Evolutionary conservation across 441 rosid species (phyloP).

Genomic region (Biscutella laevigata): DNA sequence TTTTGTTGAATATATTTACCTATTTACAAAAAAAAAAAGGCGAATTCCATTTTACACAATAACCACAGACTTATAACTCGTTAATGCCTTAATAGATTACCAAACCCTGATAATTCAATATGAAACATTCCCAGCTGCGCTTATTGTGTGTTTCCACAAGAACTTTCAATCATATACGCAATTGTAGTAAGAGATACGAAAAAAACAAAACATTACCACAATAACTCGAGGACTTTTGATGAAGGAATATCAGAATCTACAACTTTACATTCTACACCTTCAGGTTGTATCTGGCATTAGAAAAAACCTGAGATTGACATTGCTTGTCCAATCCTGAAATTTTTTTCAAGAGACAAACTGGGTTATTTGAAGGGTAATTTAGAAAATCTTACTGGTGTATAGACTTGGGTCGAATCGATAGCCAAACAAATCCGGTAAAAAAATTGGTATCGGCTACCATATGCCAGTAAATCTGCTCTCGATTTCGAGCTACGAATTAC

Average conservation of each 20-base stretch:
- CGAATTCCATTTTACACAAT: constrained; percentile 48
- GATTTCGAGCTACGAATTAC: constrained; percentile 59
- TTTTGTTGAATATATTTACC: no score
- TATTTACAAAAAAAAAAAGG: no score
- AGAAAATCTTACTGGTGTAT: constrained; percentile 35
- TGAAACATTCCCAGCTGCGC: not conserved
- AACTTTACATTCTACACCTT: constrained; percentile 51
- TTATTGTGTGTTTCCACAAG: not conserved
- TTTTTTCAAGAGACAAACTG: not conserved
- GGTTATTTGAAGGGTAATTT: not conserved
- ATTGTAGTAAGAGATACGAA: not conserved
- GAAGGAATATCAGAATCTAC: constrained; percentile 37
- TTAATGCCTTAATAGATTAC: constrained; percentile 57
- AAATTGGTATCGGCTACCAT: constrained; percentile 77
- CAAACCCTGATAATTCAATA: constrained; percentile 44
- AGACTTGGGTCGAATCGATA: constrained; percentile 69
- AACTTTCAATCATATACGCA: not conserved
- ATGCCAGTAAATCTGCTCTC: constrained; percentile 74
- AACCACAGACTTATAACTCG: constrained; percentile 69
- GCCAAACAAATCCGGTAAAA: constrained; percentile 75
- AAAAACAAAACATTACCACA: constrained; percentile 34
- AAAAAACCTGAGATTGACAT: not conserved
- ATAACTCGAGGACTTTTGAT: constrained; percentile 39
- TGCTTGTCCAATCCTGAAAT: not conserved
- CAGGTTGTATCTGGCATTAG: constrained; percentile 42